phyloP scores from a whole-genome alignment of 768 basidiomycete species.

The Coprinopsis strossmayeri region DNA sequence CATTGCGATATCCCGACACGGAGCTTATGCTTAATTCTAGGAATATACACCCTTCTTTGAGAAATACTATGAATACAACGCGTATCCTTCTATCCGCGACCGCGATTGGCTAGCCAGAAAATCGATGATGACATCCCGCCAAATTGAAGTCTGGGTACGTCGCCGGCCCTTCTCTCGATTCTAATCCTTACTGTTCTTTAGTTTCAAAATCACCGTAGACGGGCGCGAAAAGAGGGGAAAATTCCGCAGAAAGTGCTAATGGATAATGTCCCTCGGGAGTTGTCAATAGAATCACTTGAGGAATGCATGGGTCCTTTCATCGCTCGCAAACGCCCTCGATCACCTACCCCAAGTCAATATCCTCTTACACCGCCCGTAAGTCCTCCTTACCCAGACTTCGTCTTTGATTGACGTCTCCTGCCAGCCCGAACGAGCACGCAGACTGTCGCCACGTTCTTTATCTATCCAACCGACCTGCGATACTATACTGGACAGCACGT shows the following conservation, averaged over 20 bases:
- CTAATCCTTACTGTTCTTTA: slow-evolving; percentile 13
- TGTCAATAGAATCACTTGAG: slow-evolving; percentile 20
- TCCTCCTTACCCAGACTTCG: neutral
- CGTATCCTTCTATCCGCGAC: slow-evolving; percentile 38
- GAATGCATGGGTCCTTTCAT: slow-evolving; percentile 20
- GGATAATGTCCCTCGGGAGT: slow-evolving; percentile 14
- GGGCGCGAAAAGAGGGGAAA: slow-evolving; percentile 26
- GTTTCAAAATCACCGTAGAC: slow-evolving; percentile 50
- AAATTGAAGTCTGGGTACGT: slow-evolving; percentile 52
- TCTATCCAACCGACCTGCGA: no score
- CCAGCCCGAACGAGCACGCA: neutral
- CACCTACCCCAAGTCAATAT: neutral
- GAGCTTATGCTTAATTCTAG: slow-evolving; percentile 18
- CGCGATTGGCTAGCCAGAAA: slow-evolving; percentile 34
- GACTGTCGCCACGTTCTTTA: no score
- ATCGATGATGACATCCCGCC: slow-evolving; percentile 34
- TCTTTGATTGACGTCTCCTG: no score
- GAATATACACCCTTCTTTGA: slow-evolving; percentile 40
- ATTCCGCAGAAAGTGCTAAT: slow-evolving; percentile 14
- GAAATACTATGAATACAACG: slow-evolving; percentile 40
- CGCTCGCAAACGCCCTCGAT: slow-evolving; percentile 10
- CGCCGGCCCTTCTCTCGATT: neutral
- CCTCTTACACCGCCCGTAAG: neutral
- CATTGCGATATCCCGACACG: neutral
- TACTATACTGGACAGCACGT: neutral